These are phyloP conservation scores for Claviceps sp. DNA, from an alignment of 2,329 filamentous ascomycete species.

Conservation along the genomic window DNA sequence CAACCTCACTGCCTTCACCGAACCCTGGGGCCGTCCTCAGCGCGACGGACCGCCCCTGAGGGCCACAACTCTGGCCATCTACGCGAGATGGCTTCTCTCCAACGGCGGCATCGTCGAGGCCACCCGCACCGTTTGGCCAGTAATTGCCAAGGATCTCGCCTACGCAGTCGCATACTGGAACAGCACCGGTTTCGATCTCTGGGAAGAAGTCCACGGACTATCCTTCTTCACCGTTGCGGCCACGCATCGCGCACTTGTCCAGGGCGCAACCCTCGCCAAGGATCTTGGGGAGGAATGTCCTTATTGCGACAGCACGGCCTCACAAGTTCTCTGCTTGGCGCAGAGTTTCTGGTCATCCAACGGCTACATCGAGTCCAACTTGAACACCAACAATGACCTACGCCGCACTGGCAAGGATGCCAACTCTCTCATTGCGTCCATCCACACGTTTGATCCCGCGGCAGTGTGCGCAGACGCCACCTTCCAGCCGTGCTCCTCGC, in stretches of 20 bases:
- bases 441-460: conserved; percentile 55
- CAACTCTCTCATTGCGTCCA: conserved; percentile 54
- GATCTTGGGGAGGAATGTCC: conserved; percentile 46
- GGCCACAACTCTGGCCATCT: conserved; percentile 58
- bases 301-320: conserved; percentile 50
- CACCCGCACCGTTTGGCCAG: conserved; percentile 50
- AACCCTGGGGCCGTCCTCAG: conserved; percentile 61
- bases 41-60: conserved; percentile 67
- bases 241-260: conserved; percentile 54
- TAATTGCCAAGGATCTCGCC: conserved; percentile 61
- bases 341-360: conserved; percentile 54
- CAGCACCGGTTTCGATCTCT: conserved; percentile 57
- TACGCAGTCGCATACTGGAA: conserved; percentile 66
- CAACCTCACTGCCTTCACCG: conserved; percentile 49
- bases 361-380: conserved; percentile 56
- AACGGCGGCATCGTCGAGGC: conserved; percentile 51
- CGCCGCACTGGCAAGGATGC: conserved; percentile 57
- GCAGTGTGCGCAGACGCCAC: conserved; percentile 54
- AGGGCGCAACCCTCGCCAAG: conserved; percentile 54
- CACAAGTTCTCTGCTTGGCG: conserved; percentile 59
- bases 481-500: conserved; percentile 65
- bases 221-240: conserved; percentile 68
- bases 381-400: conserved; percentile 37
- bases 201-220: conserved; percentile 66
- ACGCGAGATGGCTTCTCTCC: conserved; percentile 56